These are phyloP conservation scores for Boletus sp. DNA, from an alignment of 768 basidiomycete species.

Conservation along the genomic window DNA sequence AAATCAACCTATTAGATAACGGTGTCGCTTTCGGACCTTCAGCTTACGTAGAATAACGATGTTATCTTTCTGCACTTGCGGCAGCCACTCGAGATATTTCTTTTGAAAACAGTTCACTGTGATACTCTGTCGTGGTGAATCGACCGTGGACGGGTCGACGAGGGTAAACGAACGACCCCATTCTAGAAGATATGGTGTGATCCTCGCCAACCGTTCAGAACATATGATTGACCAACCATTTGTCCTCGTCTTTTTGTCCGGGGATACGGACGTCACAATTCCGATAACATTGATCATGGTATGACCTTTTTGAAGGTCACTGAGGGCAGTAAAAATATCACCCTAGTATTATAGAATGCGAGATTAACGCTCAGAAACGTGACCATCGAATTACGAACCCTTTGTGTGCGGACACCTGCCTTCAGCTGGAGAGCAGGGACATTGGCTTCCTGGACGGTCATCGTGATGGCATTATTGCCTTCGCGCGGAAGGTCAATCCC, in stretches of 20 bases:
- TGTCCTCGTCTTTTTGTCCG: conserved; percentile 16
- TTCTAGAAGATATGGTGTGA: conserved; percentile 36
- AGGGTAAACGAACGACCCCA: conserved; percentile 44
- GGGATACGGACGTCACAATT: conserved; percentile 25
- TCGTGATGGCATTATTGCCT: background rate
- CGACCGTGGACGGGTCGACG: conserved; percentile 49
- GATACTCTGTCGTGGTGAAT: conserved; percentile 25
- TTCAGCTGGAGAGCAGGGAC: conserved; percentile 4
- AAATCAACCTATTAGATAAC: background rate
- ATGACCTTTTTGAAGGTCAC: conserved; percentile 9
- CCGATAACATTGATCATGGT: conserved; percentile 31
- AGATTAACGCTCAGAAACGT: background rate
- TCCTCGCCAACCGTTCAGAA: background rate
- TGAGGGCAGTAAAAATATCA: conserved; percentile 23
- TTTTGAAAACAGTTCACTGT: conserved; percentile 53
- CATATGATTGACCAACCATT: conserved; percentile 25
- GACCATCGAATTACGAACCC: conserved; percentile 19
- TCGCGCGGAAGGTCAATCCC: background rate
- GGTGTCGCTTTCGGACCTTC: conserved; percentile 38
- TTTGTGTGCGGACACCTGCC: conserved; percentile 28
- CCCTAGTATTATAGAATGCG: conserved; percentile 18
- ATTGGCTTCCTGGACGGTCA: background rate
- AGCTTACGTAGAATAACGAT: conserved; percentile 50
- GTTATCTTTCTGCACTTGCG: conserved; percentile 46
- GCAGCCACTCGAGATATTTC: conserved; percentile 48